A percentile compares a stretch with the other conserved stretches of the same genome.
These are phyloP conservation scores for Carallia pectinifolia DNA, from an alignment of 345 rosid species.

Conservation along the genomic window DNA sequence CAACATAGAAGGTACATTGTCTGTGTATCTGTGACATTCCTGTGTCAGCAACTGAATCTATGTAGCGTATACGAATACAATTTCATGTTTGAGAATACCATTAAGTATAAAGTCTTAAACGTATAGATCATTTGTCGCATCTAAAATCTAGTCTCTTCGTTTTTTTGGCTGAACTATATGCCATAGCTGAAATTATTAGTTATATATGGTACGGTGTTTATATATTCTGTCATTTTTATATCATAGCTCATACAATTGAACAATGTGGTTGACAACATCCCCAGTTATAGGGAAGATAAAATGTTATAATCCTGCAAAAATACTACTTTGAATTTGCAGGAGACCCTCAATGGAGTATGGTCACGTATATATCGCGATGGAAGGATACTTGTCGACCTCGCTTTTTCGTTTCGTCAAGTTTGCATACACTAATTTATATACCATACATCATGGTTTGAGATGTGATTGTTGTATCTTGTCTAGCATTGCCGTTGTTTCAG, in stretches of 20 bases:
- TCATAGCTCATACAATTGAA: background rate
- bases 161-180: too few relatives aligned
- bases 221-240: background rate
- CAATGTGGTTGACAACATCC: background rate
- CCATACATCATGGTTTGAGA: background rate
- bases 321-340: background rate
- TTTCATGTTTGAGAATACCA: too few relatives aligned
- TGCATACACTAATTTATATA: background rate
- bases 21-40: too few relatives aligned
- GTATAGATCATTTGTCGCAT: too few relatives aligned
- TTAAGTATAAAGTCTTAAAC: too few relatives aligned
- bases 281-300: background rate
- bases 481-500: too few relatives aligned
- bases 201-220: background rate
- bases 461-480: too few relatives aligned
- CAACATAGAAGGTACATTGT: background rate
- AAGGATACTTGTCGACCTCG: background rate
- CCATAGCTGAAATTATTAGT: too few relatives aligned
- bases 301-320: background rate
- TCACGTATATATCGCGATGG: background rate
- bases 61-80: too few relatives aligned
- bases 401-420: background rate
- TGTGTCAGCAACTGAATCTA: too few relatives aligned
- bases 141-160: too few relatives aligned
- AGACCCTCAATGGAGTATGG: constrained; percentile 5